Percentiles rank a stretch among this genome's conserved stretches.
Conservation (phyloP, 768 basidiomycete genomes). For the Thelephora ganbajun region DNA sequence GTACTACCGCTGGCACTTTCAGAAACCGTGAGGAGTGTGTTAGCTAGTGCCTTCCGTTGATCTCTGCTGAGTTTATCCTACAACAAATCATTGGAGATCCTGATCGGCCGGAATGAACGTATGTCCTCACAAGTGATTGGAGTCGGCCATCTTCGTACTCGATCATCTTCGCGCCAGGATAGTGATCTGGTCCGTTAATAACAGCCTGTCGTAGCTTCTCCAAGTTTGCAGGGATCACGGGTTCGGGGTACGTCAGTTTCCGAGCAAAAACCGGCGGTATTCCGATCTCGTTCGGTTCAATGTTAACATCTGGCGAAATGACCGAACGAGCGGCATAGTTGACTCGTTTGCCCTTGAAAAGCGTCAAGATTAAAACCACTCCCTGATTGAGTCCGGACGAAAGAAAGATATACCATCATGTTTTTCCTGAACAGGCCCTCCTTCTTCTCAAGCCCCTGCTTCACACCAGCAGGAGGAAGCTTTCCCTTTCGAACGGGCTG, state of each 20-base stretch:
- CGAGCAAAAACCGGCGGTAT: conserved; percentile 94
- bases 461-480: conserved; percentile 83
- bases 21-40: conserved; percentile 85
- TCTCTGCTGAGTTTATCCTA: conserved; percentile 81
- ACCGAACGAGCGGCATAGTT: conserved; percentile 99
- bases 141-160: conserved; percentile 91
- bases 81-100: neutral
- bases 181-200: conserved; percentile 74
- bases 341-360: conserved; percentile 84
- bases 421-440: conserved; percentile 96
- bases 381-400: conserved; percentile 1
- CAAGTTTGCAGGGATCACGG: conserved; percentile 86
- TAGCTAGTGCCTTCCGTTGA: conserved; percentile 89
- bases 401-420: conserved; percentile 73
- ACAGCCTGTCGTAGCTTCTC: conserved; percentile 80
- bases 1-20: conserved; percentile 44
- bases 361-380: conserved; percentile 1
- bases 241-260: conserved; percentile 95
- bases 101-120: neutral
- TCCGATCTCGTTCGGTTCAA: conserved; percentile 97
- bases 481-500: conserved; percentile 75
- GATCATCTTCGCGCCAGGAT: conserved; percentile 90
- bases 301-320: conserved; percentile 98
- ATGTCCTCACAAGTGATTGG: conserved; percentile 53
- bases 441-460: conserved; percentile 97